Evolutionary conservation across 208 protist species (phyloP), one percentile per base, ranked within the genome.

Genomic region (Novymonas esmeraldas): DNA sequence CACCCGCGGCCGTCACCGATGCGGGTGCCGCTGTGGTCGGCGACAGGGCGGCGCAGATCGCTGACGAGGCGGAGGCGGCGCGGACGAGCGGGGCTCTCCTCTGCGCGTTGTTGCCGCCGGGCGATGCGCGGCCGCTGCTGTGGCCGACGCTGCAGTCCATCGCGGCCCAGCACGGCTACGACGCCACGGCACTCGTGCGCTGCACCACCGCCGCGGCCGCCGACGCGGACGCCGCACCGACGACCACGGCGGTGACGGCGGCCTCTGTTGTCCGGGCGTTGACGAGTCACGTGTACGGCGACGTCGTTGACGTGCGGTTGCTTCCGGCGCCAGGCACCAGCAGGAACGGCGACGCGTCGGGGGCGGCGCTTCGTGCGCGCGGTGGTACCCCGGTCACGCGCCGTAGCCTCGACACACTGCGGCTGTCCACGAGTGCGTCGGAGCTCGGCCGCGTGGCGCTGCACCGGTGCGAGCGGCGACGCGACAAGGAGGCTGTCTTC

Each of bases 401-500:
- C 0, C 52, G 29, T 14, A 51, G 51, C 14, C 26, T 68, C n/a
- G 18, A 31, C 36, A 51, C 54, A 11, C 41, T 69, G 28, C n/a
- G 16, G 24, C 22, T 75, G 0, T 64, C 69, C 2, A 3, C 54
- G 18, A 51, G 54, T 9, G 6, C 69, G 20, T 33, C 61, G 16
- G 69, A 75, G 60, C 24, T 75, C 44, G 34, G 54, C 18, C 60
- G 69, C 36, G 34, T 78, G 13, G 57, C 73, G 34, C 56, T 89
- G 16, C 67, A 49, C 22, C 70, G 83, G 3, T 59, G 58, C 29
- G 79, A 85, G 60, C 80, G 79, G 20, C 76, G 68, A 0, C 63
- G 72, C 13, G 80, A 86, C 46, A 70, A 76, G 20, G 72, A 74
- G 3, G 83, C 80, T 9, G 83, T 89, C 6, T 63, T 72, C 9